These are phyloP conservation scores for Sphagnum tenellum DNA, from an alignment of 225 moss, liverwort and hornwort species.

Conservation along the genomic window DNA sequence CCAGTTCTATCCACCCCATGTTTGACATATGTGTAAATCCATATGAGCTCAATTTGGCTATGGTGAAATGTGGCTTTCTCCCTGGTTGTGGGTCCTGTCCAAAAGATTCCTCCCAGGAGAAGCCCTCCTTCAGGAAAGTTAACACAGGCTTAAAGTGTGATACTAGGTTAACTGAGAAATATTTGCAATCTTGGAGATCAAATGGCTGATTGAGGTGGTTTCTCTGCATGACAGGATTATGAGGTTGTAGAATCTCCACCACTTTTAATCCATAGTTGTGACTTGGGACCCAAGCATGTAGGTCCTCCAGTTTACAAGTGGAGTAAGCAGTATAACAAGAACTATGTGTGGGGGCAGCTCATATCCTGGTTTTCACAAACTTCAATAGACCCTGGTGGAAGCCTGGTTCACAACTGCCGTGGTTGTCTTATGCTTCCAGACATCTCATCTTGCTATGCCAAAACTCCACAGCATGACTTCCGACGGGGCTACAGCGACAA, in stretches of 20 bases:
- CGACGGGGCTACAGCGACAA: constrained; percentile 76
- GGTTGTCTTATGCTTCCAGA: constrained; percentile 96
- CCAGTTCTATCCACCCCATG: too few relatives aligned
- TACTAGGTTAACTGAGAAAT: not conserved
- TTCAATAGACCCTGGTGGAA: constrained; percentile 78
- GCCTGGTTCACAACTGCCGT: constrained; percentile 71
- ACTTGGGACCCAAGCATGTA: constrained; percentile 86
- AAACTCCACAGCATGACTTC: constrained; percentile 77
- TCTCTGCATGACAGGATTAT: constrained; percentile 51
- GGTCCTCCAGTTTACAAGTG: constrained; percentile 47
- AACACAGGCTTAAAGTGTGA: too few relatives aligned
- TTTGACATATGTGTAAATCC: too few relatives aligned
- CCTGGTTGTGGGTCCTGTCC: too few relatives aligned
- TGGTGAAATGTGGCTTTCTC: too few relatives aligned
- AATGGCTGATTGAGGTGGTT: constrained; percentile 5
- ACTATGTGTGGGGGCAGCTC: constrained; percentile 94
- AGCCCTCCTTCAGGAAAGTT: too few relatives aligned
- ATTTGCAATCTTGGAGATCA: not conserved
- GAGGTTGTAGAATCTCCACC: constrained; percentile 57
- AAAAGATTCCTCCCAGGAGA: too few relatives aligned
- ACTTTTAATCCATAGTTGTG: constrained; percentile 74
- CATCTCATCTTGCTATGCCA: constrained; percentile 90
- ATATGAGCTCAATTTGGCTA: too few relatives aligned
- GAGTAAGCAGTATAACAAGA: constrained; percentile 71
- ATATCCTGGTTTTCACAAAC: constrained; percentile 96